phyloP scores from a whole-genome alignment of 208 protist genomes.

The Polymyxa betae region DNA sequence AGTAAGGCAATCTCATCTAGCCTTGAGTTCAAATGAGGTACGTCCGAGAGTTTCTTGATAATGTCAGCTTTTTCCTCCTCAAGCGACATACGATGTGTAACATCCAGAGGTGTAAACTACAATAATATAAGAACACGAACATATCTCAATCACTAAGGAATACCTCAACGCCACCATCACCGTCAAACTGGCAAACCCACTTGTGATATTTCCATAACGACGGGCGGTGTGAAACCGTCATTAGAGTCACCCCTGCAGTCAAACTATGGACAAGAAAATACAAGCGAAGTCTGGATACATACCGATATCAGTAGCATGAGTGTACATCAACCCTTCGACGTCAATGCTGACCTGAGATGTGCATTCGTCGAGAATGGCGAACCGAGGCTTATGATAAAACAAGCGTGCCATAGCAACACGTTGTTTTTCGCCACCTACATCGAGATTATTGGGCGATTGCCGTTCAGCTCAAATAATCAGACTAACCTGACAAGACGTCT shows the following conservation, averaged over 20 bases:
- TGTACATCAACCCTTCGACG: slow-evolving; percentile 60
- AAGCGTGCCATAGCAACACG: slow-evolving; percentile 57
- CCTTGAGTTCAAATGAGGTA: slow-evolving; percentile 1
- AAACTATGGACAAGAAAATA: neutral
- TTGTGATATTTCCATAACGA: slow-evolving; percentile 57
- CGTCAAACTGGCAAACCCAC: slow-evolving; percentile 51
- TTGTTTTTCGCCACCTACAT: slow-evolving; percentile 61
- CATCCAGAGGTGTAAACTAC: neutral
- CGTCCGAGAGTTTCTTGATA: slow-evolving; percentile 28
- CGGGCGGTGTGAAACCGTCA: slow-evolving; percentile 57
- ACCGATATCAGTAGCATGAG: neutral
- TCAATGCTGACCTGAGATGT: slow-evolving; percentile 59
- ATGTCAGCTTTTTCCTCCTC: slow-evolving; percentile 49
- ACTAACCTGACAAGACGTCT: slow-evolving; percentile 8
- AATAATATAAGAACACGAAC: neutral
- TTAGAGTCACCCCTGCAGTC: slow-evolving; percentile 48
- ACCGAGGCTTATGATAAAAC: slow-evolving; percentile 61
- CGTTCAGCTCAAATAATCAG: neutral
- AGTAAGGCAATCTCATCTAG: slow-evolving; percentile 4
- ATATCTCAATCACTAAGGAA: neutral
- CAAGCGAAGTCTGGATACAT: neutral
- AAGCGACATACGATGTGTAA: slow-evolving; percentile 7
- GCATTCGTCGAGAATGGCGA: slow-evolving; percentile 62
- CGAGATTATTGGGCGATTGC: neutral
- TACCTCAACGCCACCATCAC: slow-evolving; percentile 40